These are phyloP conservation scores for Protostelium mycophagum DNA, from an alignment of 78 protist species.

Conservation along the genomic window DNA sequence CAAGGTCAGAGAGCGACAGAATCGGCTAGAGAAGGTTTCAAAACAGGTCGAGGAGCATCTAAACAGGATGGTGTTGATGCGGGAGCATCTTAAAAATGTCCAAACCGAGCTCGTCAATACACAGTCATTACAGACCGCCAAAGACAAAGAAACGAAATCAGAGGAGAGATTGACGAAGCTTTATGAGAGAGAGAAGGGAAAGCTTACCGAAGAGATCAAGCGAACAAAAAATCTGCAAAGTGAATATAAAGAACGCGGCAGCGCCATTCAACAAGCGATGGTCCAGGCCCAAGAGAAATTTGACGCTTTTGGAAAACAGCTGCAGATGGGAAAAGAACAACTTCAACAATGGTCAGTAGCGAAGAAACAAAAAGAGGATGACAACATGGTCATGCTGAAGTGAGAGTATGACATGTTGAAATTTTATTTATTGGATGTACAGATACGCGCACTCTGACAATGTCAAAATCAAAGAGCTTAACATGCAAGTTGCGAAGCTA, in stretches of 20 bases:
- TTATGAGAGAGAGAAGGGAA: constrained; percentile 63
- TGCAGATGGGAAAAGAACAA: constrained; percentile 63
- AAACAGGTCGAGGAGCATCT: constrained; percentile 11
- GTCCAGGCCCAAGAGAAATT: neutral
- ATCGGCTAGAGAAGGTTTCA: neutral
- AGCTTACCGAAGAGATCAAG: constrained; percentile 17
- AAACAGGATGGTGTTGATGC: constrained; percentile 33
- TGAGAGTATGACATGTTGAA: neutral
- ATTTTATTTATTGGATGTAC: neutral
- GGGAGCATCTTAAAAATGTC: constrained; percentile 60
- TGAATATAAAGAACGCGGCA: constrained; percentile 38
- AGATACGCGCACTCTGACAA: constrained; percentile 3
- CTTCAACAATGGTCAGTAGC: constrained; percentile 76
- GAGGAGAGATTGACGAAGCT: constrained; percentile 60
- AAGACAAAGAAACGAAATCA: constrained; percentile 43
- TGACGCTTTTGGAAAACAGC: neutral
- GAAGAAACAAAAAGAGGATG: constrained; percentile 70
- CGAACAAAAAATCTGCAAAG: neutral
- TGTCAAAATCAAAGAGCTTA: constrained; percentile 33
- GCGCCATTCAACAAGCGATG: neutral
- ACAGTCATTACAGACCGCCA: constrained; percentile 51
- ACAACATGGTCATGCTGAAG: neutral
- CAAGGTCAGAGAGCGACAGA: neutral
- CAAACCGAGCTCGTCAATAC: constrained; percentile 27
- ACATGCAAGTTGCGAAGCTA: constrained; percentile 44